Percentiles rank a stretch among this genome's conserved stretches.
phyloP scores from a whole-genome alignment of 352 stramenopile genomes.

The Ophiocytium majus region DNA sequence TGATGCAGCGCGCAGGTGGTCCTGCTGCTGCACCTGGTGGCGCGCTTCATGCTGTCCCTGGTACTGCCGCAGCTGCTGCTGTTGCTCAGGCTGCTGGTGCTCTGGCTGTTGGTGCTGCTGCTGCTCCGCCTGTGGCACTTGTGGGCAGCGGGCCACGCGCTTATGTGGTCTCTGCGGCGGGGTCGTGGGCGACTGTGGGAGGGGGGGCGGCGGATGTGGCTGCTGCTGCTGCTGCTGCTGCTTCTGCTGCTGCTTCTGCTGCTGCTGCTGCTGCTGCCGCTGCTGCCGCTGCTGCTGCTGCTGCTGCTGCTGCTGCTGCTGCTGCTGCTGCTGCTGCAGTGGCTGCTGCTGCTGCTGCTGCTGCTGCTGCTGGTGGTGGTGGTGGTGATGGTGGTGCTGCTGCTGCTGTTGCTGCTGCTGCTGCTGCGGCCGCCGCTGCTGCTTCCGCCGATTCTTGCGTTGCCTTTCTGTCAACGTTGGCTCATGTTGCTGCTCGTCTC shows the following conservation, averaged over 20 bases:
- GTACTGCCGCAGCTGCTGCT: too few relatives aligned
- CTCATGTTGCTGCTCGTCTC: not conserved
- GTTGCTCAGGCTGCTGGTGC: too few relatives aligned
- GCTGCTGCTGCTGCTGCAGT: not conserved
- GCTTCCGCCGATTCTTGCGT: too few relatives aligned
- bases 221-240: not conserved
- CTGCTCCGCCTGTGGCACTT: not conserved
- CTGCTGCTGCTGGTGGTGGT: not conserved
- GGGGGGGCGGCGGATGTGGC: not conserved
- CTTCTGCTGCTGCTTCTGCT: not conserved
- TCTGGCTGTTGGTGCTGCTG: not conserved
- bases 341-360: not conserved
- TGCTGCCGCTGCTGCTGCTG: not conserved
- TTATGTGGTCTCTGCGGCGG: not conserved
- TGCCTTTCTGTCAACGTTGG: too few relatives aligned
- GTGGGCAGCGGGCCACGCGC: not conserved
- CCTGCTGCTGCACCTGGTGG: too few relatives aligned
- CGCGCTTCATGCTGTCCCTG: too few relatives aligned
- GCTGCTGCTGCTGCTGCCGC: not conserved
- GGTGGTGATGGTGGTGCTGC: too few relatives aligned
- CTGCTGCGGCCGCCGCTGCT: not conserved
- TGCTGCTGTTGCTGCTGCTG: not conserved
- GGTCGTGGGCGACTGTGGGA: too few relatives aligned
- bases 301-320: not conserved
- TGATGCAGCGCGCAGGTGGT: too few relatives aligned